Base-by-base conservation (phyloP, 768 basidiomycete genomes). In the Lentinus brumalis region DNA sequence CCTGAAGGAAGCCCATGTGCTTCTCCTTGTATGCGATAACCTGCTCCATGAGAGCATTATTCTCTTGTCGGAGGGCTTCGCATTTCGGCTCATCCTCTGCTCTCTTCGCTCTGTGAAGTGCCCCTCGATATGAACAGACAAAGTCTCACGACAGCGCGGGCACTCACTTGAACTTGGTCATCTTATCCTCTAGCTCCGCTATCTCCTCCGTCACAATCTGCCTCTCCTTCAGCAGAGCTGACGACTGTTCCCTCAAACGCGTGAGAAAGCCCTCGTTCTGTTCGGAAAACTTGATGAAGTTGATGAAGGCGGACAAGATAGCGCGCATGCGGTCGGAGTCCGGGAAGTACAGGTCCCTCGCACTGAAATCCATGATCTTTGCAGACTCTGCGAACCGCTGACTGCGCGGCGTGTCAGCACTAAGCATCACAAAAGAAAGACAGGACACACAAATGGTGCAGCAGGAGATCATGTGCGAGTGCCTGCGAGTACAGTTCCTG, bases 201-300 rank as follows among this genome's bases (percentile, higher is more conserved):
- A 86, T 69, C 57, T 84, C 80, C 40, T 81, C 79, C 0, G 76
- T 66, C 11, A 86, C 77, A 29, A 82, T 79, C 46, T 86, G 84
- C n/a, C 90, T 80, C 66, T 92, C 86, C 35, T 84, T 74, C 51
- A 84, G 76, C 30, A 89, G 68, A 12, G 79, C 73, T 16, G 84
- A 74, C 11, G 86, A 87, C 59, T 81, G 78, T 12, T 86, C 83
- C 45, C 86, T 82, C 29, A 94, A 75, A n/a, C 81, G 79, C 57
- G 78, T 78, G 16, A 89, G 78, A 61, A 89, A 86, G 2, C 80
- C 73, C 42, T 83, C 79, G 66, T 86, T 87, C 65, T 92, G 89
- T 66, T 88, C 90, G 14, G 86, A 87, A 73, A 95, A 96, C 74
- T 92, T 93, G 74, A 94, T 85, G 72, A 96, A 93, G 75, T 97